Evolutionary conservation across 768 basidiomycete genomes (phyloP).

Genomic region (Nidula microcarpa): DNA sequence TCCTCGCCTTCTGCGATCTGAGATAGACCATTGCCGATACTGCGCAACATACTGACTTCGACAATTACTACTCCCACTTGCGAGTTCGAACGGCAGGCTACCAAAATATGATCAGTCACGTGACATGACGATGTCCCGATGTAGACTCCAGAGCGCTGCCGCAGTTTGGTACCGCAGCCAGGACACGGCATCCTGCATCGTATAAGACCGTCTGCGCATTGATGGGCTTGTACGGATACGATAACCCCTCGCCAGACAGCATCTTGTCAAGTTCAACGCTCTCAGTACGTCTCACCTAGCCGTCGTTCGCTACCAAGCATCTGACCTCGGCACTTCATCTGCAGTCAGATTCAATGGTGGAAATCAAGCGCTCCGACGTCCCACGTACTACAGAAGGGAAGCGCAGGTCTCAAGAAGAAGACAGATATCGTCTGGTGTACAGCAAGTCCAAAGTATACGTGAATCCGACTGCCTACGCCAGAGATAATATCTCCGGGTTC

Average conservation of each 20-base stretch:
- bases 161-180: neutral
- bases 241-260: constrained; percentile 17
- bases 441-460: constrained; percentile 95
- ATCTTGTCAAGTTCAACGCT: constrained; percentile 16
- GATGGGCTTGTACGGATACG: neutral
- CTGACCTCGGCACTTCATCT: neutral
- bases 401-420: constrained; percentile 37
- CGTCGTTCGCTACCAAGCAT: neutral
- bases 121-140: no score
- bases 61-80: no score
- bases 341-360: constrained; percentile 69
- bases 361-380: constrained; percentile 52
- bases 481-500: constrained; percentile 95
- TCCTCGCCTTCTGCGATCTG: no score
- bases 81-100: no score
- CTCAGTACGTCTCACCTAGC: constrained; percentile 17
- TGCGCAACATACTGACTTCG: no score
- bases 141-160: no score
- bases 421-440: constrained; percentile 75
- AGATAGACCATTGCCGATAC: no score
- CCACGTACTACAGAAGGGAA: constrained; percentile 6
- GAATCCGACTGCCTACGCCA: constrained; percentile 86
- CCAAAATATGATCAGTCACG: no score
- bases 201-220: neutral
- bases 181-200: neutral